Conservation (phyloP, 768 basidiomycete species). For the Russula sp. region DNA sequence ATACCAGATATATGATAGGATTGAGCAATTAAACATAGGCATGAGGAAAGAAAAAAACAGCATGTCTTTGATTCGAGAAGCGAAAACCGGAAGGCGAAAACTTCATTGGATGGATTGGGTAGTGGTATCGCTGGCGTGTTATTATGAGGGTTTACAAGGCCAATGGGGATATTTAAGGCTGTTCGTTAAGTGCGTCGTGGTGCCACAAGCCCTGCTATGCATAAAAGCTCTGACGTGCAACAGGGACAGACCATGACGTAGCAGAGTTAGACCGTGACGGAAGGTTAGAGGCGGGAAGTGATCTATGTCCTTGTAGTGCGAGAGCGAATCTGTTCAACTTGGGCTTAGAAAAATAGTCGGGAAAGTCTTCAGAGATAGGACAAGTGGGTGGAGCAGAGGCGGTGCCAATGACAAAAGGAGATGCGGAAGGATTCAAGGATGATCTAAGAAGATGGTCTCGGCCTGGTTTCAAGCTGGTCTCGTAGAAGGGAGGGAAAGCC, state of each 20-base stretch:
- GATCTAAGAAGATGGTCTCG: conserved; percentile 32
- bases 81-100: conserved; percentile 1
- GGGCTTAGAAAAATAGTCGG: conserved; percentile 26
- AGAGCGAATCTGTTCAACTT: conserved; percentile 2
- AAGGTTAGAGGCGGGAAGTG: conserved; percentile 24
- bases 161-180: not conserved
- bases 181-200: not conserved
- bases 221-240: conserved; percentile 1
- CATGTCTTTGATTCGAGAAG: conserved; percentile 2
- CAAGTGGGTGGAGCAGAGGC: conserved; percentile 30
- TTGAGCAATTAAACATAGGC: conserved; percentile 27
- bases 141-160: not conserved
- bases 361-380: conserved; percentile 6
- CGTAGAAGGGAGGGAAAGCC: conserved; percentile 8
- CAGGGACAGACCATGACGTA: conserved; percentile 19
- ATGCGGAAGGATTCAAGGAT: conserved; percentile 38
- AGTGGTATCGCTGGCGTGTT: conserved; percentile 20
- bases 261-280: conserved; percentile 29
- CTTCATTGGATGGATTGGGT: not conserved
- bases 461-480: conserved; percentile 16
- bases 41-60: not conserved
- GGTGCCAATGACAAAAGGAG: conserved; percentile 34
- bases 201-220: not conserved
- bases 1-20: conserved; percentile 26
- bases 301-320: conserved; percentile 3